These are phyloP conservation scores for Magnolia kwangsiensis DNA, from an alignment of 164 flowering plant genomes.

Conservation along the genomic window DNA sequence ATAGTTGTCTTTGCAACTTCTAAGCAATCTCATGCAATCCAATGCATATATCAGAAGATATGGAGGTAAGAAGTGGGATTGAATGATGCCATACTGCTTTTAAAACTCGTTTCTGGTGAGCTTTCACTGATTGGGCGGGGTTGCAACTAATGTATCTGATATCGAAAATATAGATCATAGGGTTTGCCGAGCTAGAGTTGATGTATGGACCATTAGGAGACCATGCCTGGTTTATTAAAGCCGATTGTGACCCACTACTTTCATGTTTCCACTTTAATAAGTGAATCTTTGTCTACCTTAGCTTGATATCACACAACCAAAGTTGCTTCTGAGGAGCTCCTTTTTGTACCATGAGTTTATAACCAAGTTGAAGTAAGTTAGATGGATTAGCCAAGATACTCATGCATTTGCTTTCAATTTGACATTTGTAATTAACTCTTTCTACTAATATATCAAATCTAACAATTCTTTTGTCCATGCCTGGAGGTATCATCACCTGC, in stretches of 20 bases:
- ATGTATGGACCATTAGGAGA: constrained; percentile 84
- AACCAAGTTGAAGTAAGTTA: constrained; percentile 64
- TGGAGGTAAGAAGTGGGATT: constrained; percentile 74
- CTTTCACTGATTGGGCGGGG: constrained; percentile 78
- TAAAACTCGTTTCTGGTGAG: constrained; percentile 91
- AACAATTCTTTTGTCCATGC: constrained; percentile 76
- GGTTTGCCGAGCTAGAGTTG: constrained; percentile 86
- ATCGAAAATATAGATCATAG: constrained; percentile 80
- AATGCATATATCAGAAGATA: constrained; percentile 79
- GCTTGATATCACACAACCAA: constrained; percentile 67
- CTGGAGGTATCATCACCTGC: constrained; percentile 66
- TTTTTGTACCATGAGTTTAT: constrained; percentile 59
- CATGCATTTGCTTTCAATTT: constrained; percentile 89
- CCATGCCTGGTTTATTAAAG: constrained; percentile 92
- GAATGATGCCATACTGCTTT: constrained; percentile 81
- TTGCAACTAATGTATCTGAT: constrained; percentile 60
- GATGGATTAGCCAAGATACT: constrained; percentile 85
- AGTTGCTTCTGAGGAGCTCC: constrained; percentile 79
- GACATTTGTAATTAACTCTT: constrained; percentile 66
- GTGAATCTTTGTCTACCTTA: constrained; percentile 69
- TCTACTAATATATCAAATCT: constrained; percentile 62
- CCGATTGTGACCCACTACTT: constrained; percentile 92
- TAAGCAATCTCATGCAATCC: constrained; percentile 64
- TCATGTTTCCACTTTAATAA: constrained; percentile 90
- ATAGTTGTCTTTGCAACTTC: neutral